Base-by-base conservation (phyloP, 225 moss, liverwort and hornwort genomes). In the Physcomitrellopsis africana region DNA sequence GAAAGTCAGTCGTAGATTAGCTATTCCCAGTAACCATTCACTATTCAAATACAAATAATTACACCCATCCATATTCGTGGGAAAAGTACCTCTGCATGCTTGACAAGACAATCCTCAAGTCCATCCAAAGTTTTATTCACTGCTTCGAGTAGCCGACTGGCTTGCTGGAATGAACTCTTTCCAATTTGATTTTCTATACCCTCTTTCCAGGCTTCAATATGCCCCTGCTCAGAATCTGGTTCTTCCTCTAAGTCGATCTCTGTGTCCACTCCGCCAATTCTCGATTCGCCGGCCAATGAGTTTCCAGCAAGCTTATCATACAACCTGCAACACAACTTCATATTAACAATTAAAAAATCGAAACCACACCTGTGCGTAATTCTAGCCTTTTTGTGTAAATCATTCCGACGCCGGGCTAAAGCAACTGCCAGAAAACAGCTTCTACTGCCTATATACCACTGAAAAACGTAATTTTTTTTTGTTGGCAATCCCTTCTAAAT, bases 261-360 rank as follows among this genome's bases (percentile, higher is more conserved):
- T 51, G 72, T 60, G 58, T 80, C 72, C 49, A 24, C 68, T 82
- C 24, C 82, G 20, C 65, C 82, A 24, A 7, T 49, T 49, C 12
- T 51, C 51, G 63, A 56, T 18, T 80, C 87, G 60, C 24, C 75
- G 17, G 5, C 63, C 79, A 45, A 45, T 43, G 80, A 79, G 15
- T 88, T 88, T 60, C 65, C 87, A 64, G 78, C 77, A 72, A 88
- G 87, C 69, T 88, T 88, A 4, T 82, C 82, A 73, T 85, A 88
- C 46, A 85, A 62, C 73, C 87, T 88, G 80, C 75, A 77, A 55
- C 11, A 48, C 26, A 43, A 74, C 16, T 24, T 51, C 51, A 51
- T 60, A 49, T 68, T 43, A 59, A 51, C 37, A 11, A 59, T 46
- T 3, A 61, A 14, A 65, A 14, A 71, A 9, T 48, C 41, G 47